Evolutionary conservation across 2,329 filamentous ascomycete species (phyloP).

Genomic region (Ascochyta lentis): DNA sequence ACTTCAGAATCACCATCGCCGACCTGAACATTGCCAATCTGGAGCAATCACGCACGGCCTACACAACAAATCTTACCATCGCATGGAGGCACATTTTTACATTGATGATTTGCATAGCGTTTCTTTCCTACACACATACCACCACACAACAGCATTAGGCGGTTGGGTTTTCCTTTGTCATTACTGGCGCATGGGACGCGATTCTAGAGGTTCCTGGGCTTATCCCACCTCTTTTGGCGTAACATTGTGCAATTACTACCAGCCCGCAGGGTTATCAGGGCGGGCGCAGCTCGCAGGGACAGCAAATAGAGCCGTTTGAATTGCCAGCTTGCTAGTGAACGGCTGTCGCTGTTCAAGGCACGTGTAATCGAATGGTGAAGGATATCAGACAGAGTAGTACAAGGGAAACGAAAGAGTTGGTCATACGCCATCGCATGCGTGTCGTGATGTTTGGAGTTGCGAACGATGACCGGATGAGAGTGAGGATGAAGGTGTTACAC

Average conservation of each 20-base stretch:
- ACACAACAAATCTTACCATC: conserved; percentile 11
- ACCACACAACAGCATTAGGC: conserved; percentile 34
- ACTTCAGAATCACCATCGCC: neutral
- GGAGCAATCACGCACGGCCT: neutral
- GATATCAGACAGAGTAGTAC: neutral
- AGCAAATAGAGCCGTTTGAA: conserved; percentile 5
- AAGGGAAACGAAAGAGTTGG: conserved; percentile 2
- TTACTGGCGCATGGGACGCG: conserved; percentile 19
- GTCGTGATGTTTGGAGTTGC: neutral
- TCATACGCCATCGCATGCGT: neutral
- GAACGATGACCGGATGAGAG: neutral
- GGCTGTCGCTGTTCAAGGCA: neutral
- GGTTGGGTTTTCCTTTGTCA: conserved; percentile 20
- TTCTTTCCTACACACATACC: conserved; percentile 26
- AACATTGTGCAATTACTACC: conserved; percentile 24
- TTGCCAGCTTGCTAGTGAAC: neutral
- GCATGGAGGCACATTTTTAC: conserved; percentile 30
- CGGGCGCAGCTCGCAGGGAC: neutral
- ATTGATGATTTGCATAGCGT: conserved; percentile 50
- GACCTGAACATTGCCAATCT: neutral
- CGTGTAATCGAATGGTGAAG: neutral
- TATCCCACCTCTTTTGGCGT: conserved; percentile 22
- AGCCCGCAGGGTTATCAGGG: neutral
- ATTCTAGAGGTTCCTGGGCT: conserved; percentile 6
- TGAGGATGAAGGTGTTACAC: neutral